Evolutionary conservation across 1,284 basidiomycete genomes (phyloP).

Genomic region (Porogramme epimiltina): DNA sequence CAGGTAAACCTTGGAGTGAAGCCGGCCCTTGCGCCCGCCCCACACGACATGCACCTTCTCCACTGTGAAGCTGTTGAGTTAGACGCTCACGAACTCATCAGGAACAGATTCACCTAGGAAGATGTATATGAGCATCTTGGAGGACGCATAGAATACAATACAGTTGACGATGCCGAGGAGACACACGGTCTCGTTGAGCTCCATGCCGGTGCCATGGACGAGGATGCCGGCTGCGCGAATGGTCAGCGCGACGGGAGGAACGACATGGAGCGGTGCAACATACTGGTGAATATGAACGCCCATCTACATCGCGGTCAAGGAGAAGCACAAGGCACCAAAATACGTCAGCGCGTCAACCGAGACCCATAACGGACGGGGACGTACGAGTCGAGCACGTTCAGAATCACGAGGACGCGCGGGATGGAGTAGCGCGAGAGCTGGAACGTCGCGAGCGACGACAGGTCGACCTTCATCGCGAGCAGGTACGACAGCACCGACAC

Average conservation of each 20-base stretch:
- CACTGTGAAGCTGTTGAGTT: constrained; percentile 22
- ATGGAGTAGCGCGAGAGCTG: constrained; percentile 24
- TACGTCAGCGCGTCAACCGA: not conserved
- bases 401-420: constrained; percentile 31
- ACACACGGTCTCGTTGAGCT: constrained; percentile 33
- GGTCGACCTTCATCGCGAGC: constrained; percentile 30
- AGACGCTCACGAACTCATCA: not conserved
- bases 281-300: constrained; percentile 37
- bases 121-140: constrained; percentile 42
- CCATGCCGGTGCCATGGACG: constrained; percentile 40
- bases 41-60: constrained; percentile 42
- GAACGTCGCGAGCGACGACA: constrained; percentile 25
- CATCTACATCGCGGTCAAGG: constrained; percentile 21
- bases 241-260: constrained; percentile 2
- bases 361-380: too few relatives aligned
- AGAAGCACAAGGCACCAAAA: too few relatives aligned
- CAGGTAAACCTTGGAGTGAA: constrained; percentile 39
- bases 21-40: constrained; percentile 26
- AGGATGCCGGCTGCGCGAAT: constrained; percentile 37
- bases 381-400: constrained; percentile 35
- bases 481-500: constrained; percentile 32
- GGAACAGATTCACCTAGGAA: constrained; percentile 32
- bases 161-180: constrained; percentile 38
- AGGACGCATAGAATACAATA: constrained; percentile 40
- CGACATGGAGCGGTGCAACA: constrained; percentile 8